A percentile compares a stretch with the other conserved stretches of the same genome.
Evolutionary conservation across 805 yeast species (phyloP).

Genomic region (Yarrowia yakushimensis): DNA sequence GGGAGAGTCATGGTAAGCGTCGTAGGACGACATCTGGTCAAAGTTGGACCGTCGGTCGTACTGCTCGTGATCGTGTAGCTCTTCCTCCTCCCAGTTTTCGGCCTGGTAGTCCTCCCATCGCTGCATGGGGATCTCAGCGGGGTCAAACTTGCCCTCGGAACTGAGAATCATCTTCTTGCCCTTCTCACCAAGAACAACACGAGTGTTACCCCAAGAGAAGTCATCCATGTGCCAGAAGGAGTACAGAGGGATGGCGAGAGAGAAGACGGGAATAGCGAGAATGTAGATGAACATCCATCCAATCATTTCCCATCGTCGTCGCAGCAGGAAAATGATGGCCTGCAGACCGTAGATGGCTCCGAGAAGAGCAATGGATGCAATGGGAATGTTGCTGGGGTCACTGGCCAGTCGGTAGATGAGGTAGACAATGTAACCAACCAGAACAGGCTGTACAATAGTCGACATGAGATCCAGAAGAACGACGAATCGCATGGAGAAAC

Average conservation of each 20-base stretch:
- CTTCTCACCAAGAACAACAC: slow-evolving; percentile 52
- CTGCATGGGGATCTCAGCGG: slow-evolving; percentile 51
- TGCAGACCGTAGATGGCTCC: slow-evolving; percentile 58
- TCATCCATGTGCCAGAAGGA: slow-evolving; percentile 66
- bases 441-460: slow-evolving; percentile 60
- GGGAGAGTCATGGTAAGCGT: slow-evolving; percentile 19
- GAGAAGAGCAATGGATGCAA: slow-evolving; percentile 53
- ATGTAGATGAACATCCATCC: slow-evolving; percentile 56
- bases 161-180: slow-evolving; percentile 48
- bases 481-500: slow-evolving; percentile 61
- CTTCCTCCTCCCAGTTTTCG: slow-evolving; percentile 41
- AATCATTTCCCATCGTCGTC: slow-evolving; percentile 46
- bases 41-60: slow-evolving; percentile 1
- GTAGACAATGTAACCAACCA: slow-evolving; percentile 47
- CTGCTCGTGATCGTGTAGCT: slow-evolving; percentile 17
- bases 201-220: slow-evolving; percentile 65
- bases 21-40: slow-evolving; percentile 20
- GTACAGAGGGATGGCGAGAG: slow-evolving; percentile 54
- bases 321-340: slow-evolving; percentile 49
- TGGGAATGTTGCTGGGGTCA: slow-evolving; percentile 50
- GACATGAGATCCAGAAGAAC: slow-evolving; percentile 55
- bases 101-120: slow-evolving; percentile 59
- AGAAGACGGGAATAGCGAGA: slow-evolving; percentile 57
- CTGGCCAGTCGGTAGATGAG: slow-evolving; percentile 50
- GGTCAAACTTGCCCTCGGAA: slow-evolving; percentile 53